Evolutionary conservation across 2,329 filamentous ascomycete genomes (phyloP), one percentile per base, ranked within the genome.

Genomic region (Pezicula neosporulosa): DNA sequence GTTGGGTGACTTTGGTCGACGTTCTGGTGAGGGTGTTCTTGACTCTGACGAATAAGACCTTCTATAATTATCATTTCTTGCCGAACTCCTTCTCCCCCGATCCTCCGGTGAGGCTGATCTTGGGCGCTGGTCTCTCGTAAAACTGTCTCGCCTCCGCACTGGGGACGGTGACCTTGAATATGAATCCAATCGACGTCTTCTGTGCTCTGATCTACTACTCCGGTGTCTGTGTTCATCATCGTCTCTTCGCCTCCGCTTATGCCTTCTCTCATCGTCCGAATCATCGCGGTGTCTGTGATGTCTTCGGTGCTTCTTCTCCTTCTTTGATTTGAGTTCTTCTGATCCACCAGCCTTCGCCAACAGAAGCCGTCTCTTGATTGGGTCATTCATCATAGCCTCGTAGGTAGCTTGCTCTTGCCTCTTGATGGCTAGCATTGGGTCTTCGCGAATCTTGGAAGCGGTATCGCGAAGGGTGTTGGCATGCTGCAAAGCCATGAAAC

Each of bases 371-470:
- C 86, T 77, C 71, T 81, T 85, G 56, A 81, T 77, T 0, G 87
- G 86, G 61, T 90, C 87, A 60, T 85, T 89, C 82, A 89, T 91
- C 82, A 90, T 86, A 8, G 84, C 80, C 60, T 87, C 84, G 66
- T 90, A 90, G 2, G 87, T 85, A 27, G 86, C 85, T 68, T 93
- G 89, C 67, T 97, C 92, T 66, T 95, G 87, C 66, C 85, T 88
- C 77, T 96, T 96, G 68, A 99, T 97, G 21, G 92, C 90, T 33
- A 97, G 75, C 63, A 99, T 77, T 0, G 94, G 94, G 66, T 99
- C 94, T 58, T 95, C 89, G 57, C 91, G 80, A 44, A 97, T 85
- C 73, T 99, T 99, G 44, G 83, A 72, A 28, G 90, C 87, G 0
- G 86, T 91, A 68, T 99, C 94, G 56, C 89, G 79, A 15, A 84